phyloP scores from a whole-genome alignment of 495 filamentous ascomycete genomes.

The Cairneyella variabilis region DNA sequence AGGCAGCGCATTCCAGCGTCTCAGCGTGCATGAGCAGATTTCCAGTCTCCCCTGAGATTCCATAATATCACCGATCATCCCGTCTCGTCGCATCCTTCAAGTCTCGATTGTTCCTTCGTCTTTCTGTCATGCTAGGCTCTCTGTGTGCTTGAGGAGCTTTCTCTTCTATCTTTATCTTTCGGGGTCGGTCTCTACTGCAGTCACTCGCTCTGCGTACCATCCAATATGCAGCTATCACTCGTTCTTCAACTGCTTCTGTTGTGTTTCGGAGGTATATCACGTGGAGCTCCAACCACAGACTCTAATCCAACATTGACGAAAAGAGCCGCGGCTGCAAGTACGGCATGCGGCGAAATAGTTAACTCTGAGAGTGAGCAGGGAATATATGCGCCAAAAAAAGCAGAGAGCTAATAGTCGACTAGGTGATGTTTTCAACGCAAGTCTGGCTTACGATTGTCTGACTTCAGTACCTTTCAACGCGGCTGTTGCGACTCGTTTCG shows the following conservation, averaged over 20 bases:
- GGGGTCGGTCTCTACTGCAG: not conserved
- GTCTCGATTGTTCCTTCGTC: too few relatives aligned
- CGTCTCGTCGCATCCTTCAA: too few relatives aligned
- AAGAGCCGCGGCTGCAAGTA: not conserved
- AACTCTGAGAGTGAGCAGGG: conserved; percentile 1
- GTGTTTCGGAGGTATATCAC: not conserved
- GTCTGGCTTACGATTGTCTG: conserved; percentile 48
- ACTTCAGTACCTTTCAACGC: conserved; percentile 52
- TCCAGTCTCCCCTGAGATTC: too few relatives aligned
- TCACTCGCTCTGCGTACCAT: conserved; percentile 3
- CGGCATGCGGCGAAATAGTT: conserved; percentile 10
- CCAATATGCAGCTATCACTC: not conserved
- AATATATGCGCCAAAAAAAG: too few relatives aligned
- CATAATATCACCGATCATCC: too few relatives aligned
- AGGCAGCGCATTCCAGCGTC: too few relatives aligned
- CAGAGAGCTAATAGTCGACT: too few relatives aligned
- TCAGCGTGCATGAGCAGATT: too few relatives aligned
- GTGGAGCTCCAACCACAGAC: not conserved
- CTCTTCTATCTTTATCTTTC: not conserved
- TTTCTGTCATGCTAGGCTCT: too few relatives aligned
- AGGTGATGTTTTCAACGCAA: conserved; percentile 29
- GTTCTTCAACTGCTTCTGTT: not conserved
- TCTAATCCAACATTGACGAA: not conserved
- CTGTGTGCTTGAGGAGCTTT: too few relatives aligned
- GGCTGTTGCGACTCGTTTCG: conserved; percentile 44